Base-by-base conservation (phyloP, 2,329 filamentous ascomycete genomes). In the Dryadomyces sulphureus region DNA sequence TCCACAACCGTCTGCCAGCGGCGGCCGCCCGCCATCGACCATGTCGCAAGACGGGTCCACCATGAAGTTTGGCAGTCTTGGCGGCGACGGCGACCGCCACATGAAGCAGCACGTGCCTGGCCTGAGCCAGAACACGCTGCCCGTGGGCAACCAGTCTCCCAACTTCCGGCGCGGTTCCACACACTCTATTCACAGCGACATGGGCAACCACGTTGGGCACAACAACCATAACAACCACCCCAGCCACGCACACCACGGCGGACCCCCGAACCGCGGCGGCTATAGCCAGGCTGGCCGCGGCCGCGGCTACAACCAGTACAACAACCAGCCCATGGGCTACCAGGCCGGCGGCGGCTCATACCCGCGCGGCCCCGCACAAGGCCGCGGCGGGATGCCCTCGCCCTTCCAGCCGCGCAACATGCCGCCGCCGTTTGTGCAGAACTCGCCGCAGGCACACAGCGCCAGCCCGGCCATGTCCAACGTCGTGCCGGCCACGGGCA, bases 111-210 rank as follows among this genome's bases (percentile, higher is more conserved):
- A 50, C 46, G 40, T 50, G 8, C 67, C 73, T 51, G 77, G 77
- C 41, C 69, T 77, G 54, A 72, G 77, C 49, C 75, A 80, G 54
- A 74, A 75, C 54, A 73, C 74, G 49, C 69, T 74, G 52, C 69
- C 73, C 2, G 27, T 49, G 4, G 51, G 49, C 19, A 45, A 38
- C 49, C 69, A 79, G 55, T 49, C 82, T 57, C 72, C 67, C 53
- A 89, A 96, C 64, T 75, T 86, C 56, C 83, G 90, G 57, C 82
- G 87, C 55, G 84, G 90, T 60, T 95, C 90, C 25, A 82, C 82
- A 34, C 87, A 92, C 58, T 93, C 86, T 20, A 73, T 79, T 52
- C 84, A 90, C 62, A 78, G 77, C 60, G 83, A 89, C 52, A 75
- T 81, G 63, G 75, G 72, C 61, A 78, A 73, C 59, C 73, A 76